Conservation (phyloP, 768 basidiomycete species). For the Kwoniella bestiolae region DNA sequence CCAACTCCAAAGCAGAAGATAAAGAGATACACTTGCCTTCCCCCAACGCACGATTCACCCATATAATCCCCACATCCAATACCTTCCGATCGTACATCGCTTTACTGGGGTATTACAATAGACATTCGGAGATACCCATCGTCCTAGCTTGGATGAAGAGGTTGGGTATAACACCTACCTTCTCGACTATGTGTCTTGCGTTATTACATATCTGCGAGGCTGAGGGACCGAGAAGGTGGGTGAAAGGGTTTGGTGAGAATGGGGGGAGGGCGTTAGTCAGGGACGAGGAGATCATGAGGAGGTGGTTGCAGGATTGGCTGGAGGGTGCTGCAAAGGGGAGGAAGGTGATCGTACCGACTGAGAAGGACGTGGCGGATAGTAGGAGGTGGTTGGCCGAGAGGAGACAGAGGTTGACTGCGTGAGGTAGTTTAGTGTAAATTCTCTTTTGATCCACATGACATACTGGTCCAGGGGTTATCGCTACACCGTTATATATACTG, state of each 20-base stretch:
- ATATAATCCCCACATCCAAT: slow-evolving; percentile 63
- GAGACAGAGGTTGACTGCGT: slow-evolving; percentile 19
- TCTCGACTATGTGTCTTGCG: slow-evolving; percentile 65
- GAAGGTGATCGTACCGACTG: slow-evolving; percentile 41
- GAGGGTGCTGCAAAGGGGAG: slow-evolving; percentile 11
- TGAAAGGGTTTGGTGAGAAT: slow-evolving; percentile 28
- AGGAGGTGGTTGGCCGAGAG: slow-evolving; percentile 27
- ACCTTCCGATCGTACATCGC: slow-evolving; percentile 68
- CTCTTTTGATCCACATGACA: neutral
- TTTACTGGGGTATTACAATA: slow-evolving; percentile 64
- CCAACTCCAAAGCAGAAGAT: neutral
- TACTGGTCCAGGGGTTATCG: too few relatives aligned
- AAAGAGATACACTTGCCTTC: slow-evolving; percentile 19
- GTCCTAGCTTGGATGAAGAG: slow-evolving; percentile 75
- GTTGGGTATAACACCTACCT: slow-evolving; percentile 64
- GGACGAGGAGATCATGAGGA: slow-evolving; percentile 44
- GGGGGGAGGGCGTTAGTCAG: slow-evolving; percentile 28
- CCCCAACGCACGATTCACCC: slow-evolving; percentile 48
- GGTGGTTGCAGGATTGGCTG: slow-evolving; percentile 49
- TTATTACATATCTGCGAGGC: slow-evolving; percentile 76
- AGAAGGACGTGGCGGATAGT: slow-evolving; percentile 36
- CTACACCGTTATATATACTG: too few relatives aligned
- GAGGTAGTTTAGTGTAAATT: neutral
- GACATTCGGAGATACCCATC: slow-evolving; percentile 68
- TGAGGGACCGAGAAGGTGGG: slow-evolving; percentile 59